Evolutionary conservation across 495 filamentous ascomycete species (phyloP), one percentile per base, ranked within the genome.

Genomic region (Hypoxylon subgilvum): DNA sequence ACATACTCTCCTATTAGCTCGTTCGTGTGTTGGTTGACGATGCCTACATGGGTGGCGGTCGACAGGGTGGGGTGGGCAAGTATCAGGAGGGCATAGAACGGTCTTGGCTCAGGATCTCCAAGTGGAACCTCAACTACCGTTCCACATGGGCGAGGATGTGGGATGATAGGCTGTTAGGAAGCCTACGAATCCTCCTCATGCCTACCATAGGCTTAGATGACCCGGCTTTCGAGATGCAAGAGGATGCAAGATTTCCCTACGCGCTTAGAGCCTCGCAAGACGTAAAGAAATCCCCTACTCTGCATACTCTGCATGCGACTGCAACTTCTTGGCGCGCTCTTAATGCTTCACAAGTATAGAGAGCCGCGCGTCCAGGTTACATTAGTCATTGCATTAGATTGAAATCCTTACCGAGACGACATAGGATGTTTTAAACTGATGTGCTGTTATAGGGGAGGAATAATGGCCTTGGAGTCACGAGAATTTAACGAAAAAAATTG

Each of bases 321-420:
- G 49, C 39, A 49, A 58, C 49, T 32, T 64, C 61, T 64, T 64
- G 61, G 61, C 61, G 38, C 25, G 10, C 14, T 47, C 32, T 49
- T 58, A 27, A 42, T 41, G 58, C 45, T 64, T 36, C 38, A 27
- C 22, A 43, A 28, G 48, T 48, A 52, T 41, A 42, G 46, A 54
- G 61, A 58, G 61, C 54, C 53, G 53, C 54, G 61, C 53, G 61
- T 64, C 48, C 38, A 52, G 17, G 61, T 64, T 64, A 64, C 61
- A 64, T 58, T 43, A 46, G 42, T 18, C 14, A 30, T 51, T 3
- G 45, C 23, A 25, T 34, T 51, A 43, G 34, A 57, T 57, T 44
- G 31, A n/a, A n/a, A 39, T 42, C 54, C 18, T 27, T 46, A 34
- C 22, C 30, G 10, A 39, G 25, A 44, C 48, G 39, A 14, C 35